Evolutionary conservation across 2,329 filamentous ascomycete genomes (phyloP).

Genomic region (Trichoderma harzianum): DNA sequence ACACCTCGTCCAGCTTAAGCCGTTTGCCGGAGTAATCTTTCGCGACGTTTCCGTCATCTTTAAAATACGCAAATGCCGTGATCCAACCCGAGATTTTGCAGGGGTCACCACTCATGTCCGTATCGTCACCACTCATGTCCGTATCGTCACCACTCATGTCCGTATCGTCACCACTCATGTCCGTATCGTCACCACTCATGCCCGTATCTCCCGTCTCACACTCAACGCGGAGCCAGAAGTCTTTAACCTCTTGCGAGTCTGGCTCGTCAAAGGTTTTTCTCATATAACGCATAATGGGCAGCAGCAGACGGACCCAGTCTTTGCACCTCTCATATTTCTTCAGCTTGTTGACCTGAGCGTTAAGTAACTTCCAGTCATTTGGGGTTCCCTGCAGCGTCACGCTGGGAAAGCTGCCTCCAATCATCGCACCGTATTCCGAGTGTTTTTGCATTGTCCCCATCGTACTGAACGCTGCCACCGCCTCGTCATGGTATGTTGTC

Average conservation of each 20-base stretch:
- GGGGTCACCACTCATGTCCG: no score
- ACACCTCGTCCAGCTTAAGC: no score
- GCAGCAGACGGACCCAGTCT: no score
- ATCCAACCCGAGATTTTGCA: no score
- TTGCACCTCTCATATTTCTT: no score
- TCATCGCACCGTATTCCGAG: background rate
- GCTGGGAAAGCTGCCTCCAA: no score
- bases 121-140: no score
- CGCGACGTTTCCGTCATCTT: background rate
- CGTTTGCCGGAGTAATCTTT: no score
- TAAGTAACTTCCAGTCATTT: background rate
- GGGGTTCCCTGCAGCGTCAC: background rate
- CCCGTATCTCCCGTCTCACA: no score
- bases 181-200: no score
- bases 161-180: no score
- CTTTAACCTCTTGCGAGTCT: background rate
- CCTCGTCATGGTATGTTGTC: background rate
- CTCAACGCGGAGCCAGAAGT: background rate
- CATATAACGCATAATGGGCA: background rate
- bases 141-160: no score
- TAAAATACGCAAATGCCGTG: background rate
- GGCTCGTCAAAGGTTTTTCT: background rate
- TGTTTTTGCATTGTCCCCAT: background rate
- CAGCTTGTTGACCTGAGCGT: background rate
- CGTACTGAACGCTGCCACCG: background rate